phyloP scores from a whole-genome alignment of 805 yeast genomes.

The Saturnispora bothae region DNA sequence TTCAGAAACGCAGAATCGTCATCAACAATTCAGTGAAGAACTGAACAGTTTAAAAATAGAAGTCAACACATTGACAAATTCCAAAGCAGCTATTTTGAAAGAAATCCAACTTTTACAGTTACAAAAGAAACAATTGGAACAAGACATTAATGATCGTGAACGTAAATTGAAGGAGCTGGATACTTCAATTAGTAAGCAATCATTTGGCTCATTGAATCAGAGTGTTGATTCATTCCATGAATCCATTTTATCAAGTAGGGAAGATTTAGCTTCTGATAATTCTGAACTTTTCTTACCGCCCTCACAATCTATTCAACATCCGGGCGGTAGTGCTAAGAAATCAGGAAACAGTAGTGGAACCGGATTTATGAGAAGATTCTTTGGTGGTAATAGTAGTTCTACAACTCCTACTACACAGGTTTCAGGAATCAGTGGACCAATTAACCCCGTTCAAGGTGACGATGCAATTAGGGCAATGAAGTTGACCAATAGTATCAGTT shows the following conservation, averaged over 20 bases:
- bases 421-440: slow-evolving; percentile 23
- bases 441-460: slow-evolving; percentile 24
- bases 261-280: slow-evolving; percentile 2
- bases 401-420: slow-evolving; percentile 5
- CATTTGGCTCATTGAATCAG: slow-evolving; percentile 3
- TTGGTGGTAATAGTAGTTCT: slow-evolving; percentile 17
- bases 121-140: slow-evolving; percentile 36
- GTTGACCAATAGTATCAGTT: slow-evolving; percentile 6
- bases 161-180: slow-evolving; percentile 13
- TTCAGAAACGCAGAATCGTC: slow-evolving; percentile 31
- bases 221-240: slow-evolving; percentile 8
- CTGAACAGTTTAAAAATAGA: slow-evolving; percentile 31
- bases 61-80: slow-evolving; percentile 28
- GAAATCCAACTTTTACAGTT: slow-evolving; percentile 43
- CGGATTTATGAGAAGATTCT: slow-evolving; percentile 24
- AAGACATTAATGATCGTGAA: slow-evolving; percentile 30
- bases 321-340: slow-evolving; percentile 8
- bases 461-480: slow-evolving; percentile 12
- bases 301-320: not conserved
- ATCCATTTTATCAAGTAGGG: slow-evolving; percentile 9
- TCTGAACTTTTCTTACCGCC: not conserved
- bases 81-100: slow-evolving; percentile 33
- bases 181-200: slow-evolving; percentile 4
- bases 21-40: slow-evolving; percentile 27
- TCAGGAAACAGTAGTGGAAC: slow-evolving; percentile 10